phyloP scores from a whole-genome alignment of 257 asterid genomes.

The Knoxia roxburghii region DNA sequence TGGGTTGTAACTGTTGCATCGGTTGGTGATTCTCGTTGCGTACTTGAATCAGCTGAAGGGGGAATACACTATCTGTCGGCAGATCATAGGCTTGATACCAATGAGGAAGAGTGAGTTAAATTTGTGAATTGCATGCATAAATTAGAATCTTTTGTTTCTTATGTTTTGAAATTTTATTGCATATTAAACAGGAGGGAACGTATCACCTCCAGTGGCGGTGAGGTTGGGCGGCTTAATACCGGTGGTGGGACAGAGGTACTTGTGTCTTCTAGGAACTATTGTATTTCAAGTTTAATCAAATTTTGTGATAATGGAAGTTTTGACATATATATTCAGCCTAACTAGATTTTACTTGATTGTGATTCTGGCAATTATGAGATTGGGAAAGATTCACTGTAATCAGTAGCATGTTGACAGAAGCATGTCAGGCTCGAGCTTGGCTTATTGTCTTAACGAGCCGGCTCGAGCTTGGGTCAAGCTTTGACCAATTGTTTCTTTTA shows the following conservation, averaged over 20 bases:
- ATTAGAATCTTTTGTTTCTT: conserved; percentile 4
- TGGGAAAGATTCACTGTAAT: background rate
- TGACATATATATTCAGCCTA: background rate
- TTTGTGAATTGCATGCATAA: conserved; percentile 6
- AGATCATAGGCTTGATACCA: conserved; percentile 93
- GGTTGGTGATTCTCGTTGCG: conserved; percentile 95
- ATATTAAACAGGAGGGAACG: conserved; percentile 74
- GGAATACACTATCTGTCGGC: conserved; percentile 77
- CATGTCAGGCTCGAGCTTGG: no score
- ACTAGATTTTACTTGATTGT: background rate
- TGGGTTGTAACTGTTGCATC: conserved; percentile 96
- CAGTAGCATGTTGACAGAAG: no score
- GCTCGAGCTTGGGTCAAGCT: no score
- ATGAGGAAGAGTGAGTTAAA: conserved; percentile 85
- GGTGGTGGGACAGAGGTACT: conserved; percentile 98
- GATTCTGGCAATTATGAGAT: background rate
- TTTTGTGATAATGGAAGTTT: background rate
- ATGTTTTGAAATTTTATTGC: conserved; percentile 19
- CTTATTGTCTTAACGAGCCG: no score
- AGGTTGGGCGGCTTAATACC: conserved; percentile 94
- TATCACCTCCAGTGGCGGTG: conserved; percentile 88
- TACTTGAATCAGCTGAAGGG: conserved; percentile 95
- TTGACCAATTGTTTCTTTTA: background rate
- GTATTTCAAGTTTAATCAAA: background rate
- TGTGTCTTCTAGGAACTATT: background rate